These are phyloP conservation scores for Starmerella potacharoeniae DNA, from an alignment of 805 yeast species.

Conservation along the genomic window DNA sequence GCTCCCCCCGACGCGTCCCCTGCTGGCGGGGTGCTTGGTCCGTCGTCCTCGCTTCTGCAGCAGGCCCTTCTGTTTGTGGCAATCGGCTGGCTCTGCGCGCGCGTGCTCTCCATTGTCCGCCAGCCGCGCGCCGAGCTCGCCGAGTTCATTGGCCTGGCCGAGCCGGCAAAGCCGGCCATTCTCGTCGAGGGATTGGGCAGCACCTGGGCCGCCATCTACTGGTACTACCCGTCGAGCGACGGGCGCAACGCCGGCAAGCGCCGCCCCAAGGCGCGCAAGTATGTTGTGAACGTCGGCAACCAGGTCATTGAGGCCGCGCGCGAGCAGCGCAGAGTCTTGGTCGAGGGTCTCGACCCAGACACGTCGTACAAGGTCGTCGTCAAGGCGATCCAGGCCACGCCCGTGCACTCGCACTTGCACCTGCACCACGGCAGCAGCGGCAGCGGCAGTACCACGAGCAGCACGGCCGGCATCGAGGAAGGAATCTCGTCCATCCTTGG, in stretches of 20 bases:
- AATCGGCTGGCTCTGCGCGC: conserved; percentile 8
- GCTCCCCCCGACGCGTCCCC: conserved; percentile 1
- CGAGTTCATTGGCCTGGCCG: conserved; percentile 10
- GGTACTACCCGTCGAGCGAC: conserved; percentile 9
- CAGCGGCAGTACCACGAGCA: neutral
- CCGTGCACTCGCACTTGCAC: neutral
- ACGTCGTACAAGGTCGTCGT: conserved; percentile 28
- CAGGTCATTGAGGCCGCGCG: conserved; percentile 27
- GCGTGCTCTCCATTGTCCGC: conserved; percentile 5
- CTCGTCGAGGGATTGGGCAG: conserved; percentile 15
- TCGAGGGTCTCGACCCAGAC: conserved; percentile 28
- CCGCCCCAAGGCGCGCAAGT: conserved; percentile 5
- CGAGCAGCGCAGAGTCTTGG: conserved; percentile 25
- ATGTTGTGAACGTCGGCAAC: conserved; percentile 5
- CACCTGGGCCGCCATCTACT: conserved; percentile 11
- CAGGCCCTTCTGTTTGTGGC: neutral
- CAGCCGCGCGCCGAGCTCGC: conserved; percentile 9
- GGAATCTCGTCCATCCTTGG: neutral
- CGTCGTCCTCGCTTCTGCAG: conserved; percentile 3
- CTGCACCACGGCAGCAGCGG: neutral
- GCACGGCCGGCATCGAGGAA: neutral
- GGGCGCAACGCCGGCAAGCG: neutral
- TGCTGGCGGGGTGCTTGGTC: neutral
- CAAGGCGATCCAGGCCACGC: conserved; percentile 23
- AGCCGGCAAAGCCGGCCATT: conserved; percentile 9